Evolutionary conservation across 768 basidiomycete genomes (phyloP), one percentile per base, ranked within the genome.

Genomic region (Trametes elegans): DNA sequence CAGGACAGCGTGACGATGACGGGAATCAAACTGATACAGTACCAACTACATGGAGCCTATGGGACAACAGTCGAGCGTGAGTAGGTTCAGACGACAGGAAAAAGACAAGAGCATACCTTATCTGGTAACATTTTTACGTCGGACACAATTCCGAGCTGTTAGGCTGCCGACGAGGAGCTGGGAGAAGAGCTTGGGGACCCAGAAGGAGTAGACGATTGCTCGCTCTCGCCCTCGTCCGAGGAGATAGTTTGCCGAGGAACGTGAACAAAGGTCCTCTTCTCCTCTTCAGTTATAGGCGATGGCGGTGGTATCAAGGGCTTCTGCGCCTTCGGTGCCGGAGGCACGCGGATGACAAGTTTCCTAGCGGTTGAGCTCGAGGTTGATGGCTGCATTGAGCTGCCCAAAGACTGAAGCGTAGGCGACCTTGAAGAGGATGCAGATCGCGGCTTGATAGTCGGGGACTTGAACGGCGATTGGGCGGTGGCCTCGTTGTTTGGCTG

Each of bases 291-390:
- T 14, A 35, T 40, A 3, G 54, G 54, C 3, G 54, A 34, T 3
- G 38, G 7, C 18, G 47, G 54, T 3, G 54, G 40, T 16, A 49
- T 55, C 24, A 55, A 49, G 14, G 38, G 35, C 13, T 39, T 42
- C 16, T 48, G 47, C 26, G 24, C 24, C 7, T 31, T 40, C 6
- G 14, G 18, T 2, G 47, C 7, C 11, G 47, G 54, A 19, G 54
- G 54, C 8, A 55, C 39, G 5, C 54, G 46, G 14, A 55, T 55
- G 8, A 49, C 40, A 7, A 55, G 41, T 7, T 32, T 34, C n/a
- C 29, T 31, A 3, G 10, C 26, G 8, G 35, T 3, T 27, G 47
- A 34, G 7, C 21, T 21, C 19, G 21, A 2, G 14, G 24, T 24
- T 26, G 49, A 18, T 14, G 26, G 6, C 4, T 8, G 21, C 41